phyloP scores from a whole-genome alignment of 1,139 yeast genomes.

The Hansenula sp. region DNA sequence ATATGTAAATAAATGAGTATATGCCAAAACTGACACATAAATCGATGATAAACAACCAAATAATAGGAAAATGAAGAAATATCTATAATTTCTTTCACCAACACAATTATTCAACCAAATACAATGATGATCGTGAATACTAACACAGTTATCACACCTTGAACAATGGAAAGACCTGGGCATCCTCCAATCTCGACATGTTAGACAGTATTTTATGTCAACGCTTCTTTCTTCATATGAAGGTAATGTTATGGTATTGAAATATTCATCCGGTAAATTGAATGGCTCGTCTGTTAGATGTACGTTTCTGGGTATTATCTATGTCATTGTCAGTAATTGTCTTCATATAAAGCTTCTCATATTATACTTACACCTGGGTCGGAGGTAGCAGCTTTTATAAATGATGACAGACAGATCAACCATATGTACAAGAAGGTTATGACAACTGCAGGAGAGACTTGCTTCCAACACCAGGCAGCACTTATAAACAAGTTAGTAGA shows the following conservation, averaged over 20 bases:
- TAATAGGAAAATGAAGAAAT: constrained; percentile 47
- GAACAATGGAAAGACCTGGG: constrained; percentile 73
- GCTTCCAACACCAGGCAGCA: constrained; percentile 56
- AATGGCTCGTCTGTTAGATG: constrained; percentile 46
- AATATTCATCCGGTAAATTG: constrained; percentile 60
- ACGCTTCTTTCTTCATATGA: constrained; percentile 31
- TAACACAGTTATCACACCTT: constrained; percentile 57
- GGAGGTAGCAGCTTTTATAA: constrained; percentile 49
- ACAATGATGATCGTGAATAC: constrained; percentile 75
- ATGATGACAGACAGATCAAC: constrained; percentile 43
- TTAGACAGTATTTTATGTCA: constrained; percentile 47
- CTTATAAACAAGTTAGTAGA: constrained; percentile 5
- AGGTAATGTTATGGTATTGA: constrained; percentile 54
- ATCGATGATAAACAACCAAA: constrained; percentile 24
- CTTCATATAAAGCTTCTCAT: no score
- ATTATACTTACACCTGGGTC: constrained; percentile 56
- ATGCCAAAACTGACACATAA: constrained; percentile 23
- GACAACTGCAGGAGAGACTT: constrained; percentile 55
- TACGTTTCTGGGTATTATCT: constrained; percentile 57
- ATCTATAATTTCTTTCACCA: constrained; percentile 66
- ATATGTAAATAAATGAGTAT: constrained; percentile 38
- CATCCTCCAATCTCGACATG: constrained; percentile 68
- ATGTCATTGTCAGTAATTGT: not conserved
- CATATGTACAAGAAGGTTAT: constrained; percentile 57
- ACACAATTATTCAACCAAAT: constrained; percentile 77